Evolutionary conservation across 352 stramenopile species (phyloP), one percentile per base, ranked within the genome.

Genomic region (Phytophthora megakarya): DNA sequence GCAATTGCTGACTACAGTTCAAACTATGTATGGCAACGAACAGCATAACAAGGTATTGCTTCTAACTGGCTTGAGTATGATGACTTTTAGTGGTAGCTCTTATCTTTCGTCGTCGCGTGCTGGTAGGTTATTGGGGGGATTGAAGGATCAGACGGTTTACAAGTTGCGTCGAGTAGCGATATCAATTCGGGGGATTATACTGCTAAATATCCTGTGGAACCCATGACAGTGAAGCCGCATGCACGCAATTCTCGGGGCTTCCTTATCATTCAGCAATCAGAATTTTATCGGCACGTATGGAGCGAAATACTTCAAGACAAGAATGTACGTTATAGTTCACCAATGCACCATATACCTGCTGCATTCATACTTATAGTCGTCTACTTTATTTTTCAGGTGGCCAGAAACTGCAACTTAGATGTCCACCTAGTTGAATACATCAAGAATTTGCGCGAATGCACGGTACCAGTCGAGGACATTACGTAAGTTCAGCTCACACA

Each of bases 401-500:
- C 55, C 21, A 75, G 55, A 45, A 65, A 30, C 15, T 76, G 70
- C 30, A 44, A 77, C 26, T 22, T 93, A 38, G 80, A 71, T 40
- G 58, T 78, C 25, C 92, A 90, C 33, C 59, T 93, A 5, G 65
- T 75, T 53, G 79, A 92, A 43, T 93, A 78, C 40, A 78, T 92
- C 55, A 81, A 80, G 52, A 80, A 79, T 58, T 68, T 93, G 23
- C 73, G 70, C 3, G 62, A 79, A 11, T 76, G 60, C 19, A 64
- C 70, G 12, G 72, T 92, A 0, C 77, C 80, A 10, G 72, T 93
- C 12, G 82, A 93, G 25, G 78, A 50, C 12, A 57, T 80, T 28
- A 93, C 81, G 84, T 92, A 67, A 47, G 81, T 77, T n/a, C n/a
- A n/a, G n/a, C n/a, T n/a, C n/a, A n/a, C n/a, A n/a, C n/a, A n/a